phyloP scores from a whole-genome alignment of 148 eudicot genomes.

The Diospyros lotus region DNA sequence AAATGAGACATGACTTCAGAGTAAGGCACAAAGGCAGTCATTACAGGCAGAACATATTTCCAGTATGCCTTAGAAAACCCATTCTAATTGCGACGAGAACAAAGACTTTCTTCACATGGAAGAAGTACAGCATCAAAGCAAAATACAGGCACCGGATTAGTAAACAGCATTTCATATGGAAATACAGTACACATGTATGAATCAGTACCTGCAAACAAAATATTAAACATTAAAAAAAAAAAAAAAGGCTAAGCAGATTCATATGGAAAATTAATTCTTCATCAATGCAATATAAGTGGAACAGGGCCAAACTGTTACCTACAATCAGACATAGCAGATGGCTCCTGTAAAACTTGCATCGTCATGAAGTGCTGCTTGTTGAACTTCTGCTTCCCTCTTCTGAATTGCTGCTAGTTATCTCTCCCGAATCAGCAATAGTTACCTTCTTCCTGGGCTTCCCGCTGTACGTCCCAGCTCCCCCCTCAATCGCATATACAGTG shows the following conservation, averaged over 20 bases:
- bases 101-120: too few species aligned
- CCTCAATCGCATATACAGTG: constrained; percentile 84
- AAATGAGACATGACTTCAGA: background rate
- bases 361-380: constrained; percentile 20
- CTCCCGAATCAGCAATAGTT: constrained; percentile 78
- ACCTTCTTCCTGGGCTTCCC: constrained; percentile 96
- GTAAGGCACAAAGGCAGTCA: background rate
- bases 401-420: constrained; percentile 81
- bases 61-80: background rate
- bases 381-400: constrained; percentile 48
- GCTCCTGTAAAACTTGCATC: constrained; percentile 9
- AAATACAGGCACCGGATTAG: background rate
- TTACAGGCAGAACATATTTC: background rate
- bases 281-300: background rate
- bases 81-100: background rate
- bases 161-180: constrained; percentile 1
- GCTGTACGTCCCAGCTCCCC: constrained; percentile 93
- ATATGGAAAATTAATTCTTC: background rate
- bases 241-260: background rate
- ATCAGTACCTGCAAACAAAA: background rate
- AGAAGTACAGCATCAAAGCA: background rate
- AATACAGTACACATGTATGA: background rate
- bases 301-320: constrained; percentile 1
- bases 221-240: background rate
- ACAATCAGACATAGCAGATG: background rate